Percentiles rank a stretch among this genome's conserved stretches.
Conservation (phyloP, 1,284 basidiomycete species). For the Chalciporus sp. region DNA sequence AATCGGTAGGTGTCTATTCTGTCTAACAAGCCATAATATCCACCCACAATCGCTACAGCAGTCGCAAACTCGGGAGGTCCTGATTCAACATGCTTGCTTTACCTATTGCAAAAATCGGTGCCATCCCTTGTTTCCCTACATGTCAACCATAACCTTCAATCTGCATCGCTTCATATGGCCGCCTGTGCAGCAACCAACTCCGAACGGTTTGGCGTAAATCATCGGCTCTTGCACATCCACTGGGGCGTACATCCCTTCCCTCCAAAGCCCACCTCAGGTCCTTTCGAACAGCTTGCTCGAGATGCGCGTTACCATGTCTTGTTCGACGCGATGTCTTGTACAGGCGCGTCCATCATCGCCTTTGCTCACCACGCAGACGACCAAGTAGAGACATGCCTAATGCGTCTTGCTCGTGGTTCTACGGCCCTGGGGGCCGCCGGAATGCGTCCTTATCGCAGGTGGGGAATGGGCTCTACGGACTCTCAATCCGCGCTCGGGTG, state of each 20-base stretch:
- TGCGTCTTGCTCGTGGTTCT: conserved; percentile 63
- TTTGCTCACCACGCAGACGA: conserved; percentile 79
- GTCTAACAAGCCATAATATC: not conserved
- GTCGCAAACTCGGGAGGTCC: conserved; percentile 79
- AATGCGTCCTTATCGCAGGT: conserved; percentile 64
- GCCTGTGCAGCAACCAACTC: conserved; percentile 47
- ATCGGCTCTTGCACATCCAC: conserved; percentile 48
- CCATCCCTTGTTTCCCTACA: conserved; percentile 55
- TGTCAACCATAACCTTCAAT: conserved; percentile 69
- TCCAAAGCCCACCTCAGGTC: conserved; percentile 34
- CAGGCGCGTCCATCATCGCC: conserved; percentile 48
- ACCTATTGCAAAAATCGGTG: conserved; percentile 53
- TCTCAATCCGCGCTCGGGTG: conserved; percentile 38
- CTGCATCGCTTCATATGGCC: conserved; percentile 57
- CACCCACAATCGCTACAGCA: conserved; percentile 31
- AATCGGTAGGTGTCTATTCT: conserved; percentile 39
- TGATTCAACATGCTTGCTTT: conserved; percentile 76
- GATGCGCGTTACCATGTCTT: conserved; percentile 58
- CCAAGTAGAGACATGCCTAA: conserved; percentile 75
- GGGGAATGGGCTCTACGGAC: conserved; percentile 68
- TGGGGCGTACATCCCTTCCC: conserved; percentile 62
- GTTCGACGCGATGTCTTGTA: conserved; percentile 48
- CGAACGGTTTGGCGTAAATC: conserved; percentile 44
- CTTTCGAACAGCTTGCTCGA: conserved; percentile 60
- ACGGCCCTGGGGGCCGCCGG: conserved; percentile 58